Base-by-base conservation (phyloP, 2,329 filamentous ascomycete species). In the Chrysoporthe cubensis region DNA sequence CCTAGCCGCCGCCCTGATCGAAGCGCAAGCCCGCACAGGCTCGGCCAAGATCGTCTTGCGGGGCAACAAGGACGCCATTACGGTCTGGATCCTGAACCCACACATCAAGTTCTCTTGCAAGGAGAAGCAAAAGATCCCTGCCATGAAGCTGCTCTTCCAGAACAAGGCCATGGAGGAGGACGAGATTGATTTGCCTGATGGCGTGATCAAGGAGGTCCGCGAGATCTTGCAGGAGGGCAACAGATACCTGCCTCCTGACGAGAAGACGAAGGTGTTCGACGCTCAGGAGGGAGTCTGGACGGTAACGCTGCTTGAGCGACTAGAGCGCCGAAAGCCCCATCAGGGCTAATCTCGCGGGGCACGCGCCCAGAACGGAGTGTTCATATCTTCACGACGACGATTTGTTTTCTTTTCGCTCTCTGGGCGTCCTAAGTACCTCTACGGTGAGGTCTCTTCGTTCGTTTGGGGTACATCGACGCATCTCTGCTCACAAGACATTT, bases 21-120 rank as follows among this genome's bases (percentile, higher is more conserved):
- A 85, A 11, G 85, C 83, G 0, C 82, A 86, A 54, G 81, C 85
- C 14, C 81, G 85, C n/a, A 86, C 85, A 1, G 86, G 84, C 14
- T 87, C 83, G 37, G 85, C 87, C 52, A 88, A 88, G 73, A 85
- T 84, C 0, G 77, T 88, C 26, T 74, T 89, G 14, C 75, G 82
- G 21, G 85, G 83, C 0, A 75, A 60, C 68, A 71, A 67, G 34
- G 65, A 57, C 37, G 26, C 48, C 21, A 52, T 69, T 3, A 69
- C 72, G 48, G 75, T 87, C 4, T 88, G 86, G 86, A 80, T 87
- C 1, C 78, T 88, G 43, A 88, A 88, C 71, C 77, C 80, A n/a
- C 82, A 82, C 71, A 84, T 88, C 37, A 76, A 80, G 4, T 88
- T 85, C 71, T 78, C 85, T 1, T 83, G 85, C 0, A 83, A 80